These are phyloP conservation scores for Chionographis japonica DNA, from an alignment of 106 monocot genomes.

Conservation along the genomic window DNA sequence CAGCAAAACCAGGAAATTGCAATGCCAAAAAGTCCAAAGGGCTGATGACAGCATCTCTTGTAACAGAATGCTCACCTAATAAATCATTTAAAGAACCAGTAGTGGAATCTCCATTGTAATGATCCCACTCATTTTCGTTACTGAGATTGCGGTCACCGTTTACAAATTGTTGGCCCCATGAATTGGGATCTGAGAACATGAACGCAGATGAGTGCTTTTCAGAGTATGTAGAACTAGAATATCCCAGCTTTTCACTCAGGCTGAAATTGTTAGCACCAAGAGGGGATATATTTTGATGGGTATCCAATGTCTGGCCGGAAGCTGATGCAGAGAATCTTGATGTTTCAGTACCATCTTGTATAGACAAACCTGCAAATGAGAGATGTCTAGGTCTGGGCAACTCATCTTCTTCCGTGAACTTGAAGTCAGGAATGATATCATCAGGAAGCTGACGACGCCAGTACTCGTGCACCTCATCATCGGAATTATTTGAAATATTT, in stretches of 20 bases:
- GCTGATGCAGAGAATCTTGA: conserved; percentile 29
- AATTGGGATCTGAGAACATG: conserved; percentile 12
- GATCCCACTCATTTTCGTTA: conserved; percentile 21
- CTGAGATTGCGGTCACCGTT: conserved; percentile 30
- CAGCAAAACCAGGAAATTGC: conserved; percentile 57
- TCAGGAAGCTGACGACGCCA: conserved; percentile 81
- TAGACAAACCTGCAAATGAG: conserved; percentile 55
- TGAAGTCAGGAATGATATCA: conserved; percentile 93
- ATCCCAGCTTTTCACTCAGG: conserved; percentile 19
- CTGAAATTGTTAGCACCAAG: conserved; percentile 12
- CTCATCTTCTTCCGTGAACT: conserved; percentile 34
- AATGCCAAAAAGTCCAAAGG: conserved; percentile 56
- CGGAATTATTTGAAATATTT: conserved; percentile 47
- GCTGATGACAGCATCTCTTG: conserved; percentile 24
- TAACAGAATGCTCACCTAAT: conserved; percentile 18
- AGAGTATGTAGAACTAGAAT: conserved; percentile 15
- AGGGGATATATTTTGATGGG: conserved; percentile 14
- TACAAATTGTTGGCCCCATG: conserved; percentile 42
- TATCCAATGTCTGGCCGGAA: conserved; percentile 11
- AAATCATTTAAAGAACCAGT: conserved; percentile 26
- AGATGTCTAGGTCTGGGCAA: conserved; percentile 19
- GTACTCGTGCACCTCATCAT: conserved; percentile 65
- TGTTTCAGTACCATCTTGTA: conserved; percentile 35
- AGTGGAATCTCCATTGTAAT: conserved; percentile 31
- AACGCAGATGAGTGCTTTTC: conserved; percentile 21